Conservation (phyloP, 176 grass and related monocot genomes). For the Chrysopogon serrulatus region DNA sequence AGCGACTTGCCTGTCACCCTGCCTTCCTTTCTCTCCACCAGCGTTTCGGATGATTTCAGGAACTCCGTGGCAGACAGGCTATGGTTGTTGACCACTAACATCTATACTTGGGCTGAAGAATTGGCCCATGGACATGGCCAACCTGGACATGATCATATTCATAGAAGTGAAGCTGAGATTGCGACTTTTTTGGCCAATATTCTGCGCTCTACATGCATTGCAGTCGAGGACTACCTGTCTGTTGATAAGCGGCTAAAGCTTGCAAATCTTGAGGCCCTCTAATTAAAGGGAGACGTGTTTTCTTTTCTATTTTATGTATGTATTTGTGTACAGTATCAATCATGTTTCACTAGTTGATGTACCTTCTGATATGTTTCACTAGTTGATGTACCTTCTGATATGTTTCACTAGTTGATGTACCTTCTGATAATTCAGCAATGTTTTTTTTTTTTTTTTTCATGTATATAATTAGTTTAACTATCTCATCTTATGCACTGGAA, state of each 20-base stretch:
- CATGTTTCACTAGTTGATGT: conserved; percentile 3
- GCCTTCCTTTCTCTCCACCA: conserved; percentile 61
- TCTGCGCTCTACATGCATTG: conserved; percentile 60
- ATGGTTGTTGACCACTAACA: conserved; percentile 53
- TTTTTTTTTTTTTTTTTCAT: conserved; percentile 10
- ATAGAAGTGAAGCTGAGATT: conserved; percentile 45
- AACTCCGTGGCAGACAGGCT: conserved; percentile 57
- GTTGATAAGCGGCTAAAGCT: conserved; percentile 78
- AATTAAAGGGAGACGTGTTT: conserved; percentile 30
- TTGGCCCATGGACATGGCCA: conserved; percentile 15
- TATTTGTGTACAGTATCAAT: conserved; percentile 9
- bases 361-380: background rate
- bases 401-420: conserved; percentile 5
- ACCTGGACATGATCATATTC: conserved; percentile 19
- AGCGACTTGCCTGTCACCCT: conserved; percentile 77
- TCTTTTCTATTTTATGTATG: conserved; percentile 1
- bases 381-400: background rate
- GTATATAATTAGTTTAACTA: conserved; percentile 26
- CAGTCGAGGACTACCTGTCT: conserved; percentile 58
- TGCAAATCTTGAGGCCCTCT: conserved; percentile 55
- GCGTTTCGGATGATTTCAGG: conserved; percentile 44
- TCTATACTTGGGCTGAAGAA: conserved; percentile 49
- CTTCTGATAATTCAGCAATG: background rate
- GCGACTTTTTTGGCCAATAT: conserved; percentile 48
- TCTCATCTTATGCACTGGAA: background rate